Conservation (phyloP, 345 rosid genomes). For the Carallia brachiata region DNA sequence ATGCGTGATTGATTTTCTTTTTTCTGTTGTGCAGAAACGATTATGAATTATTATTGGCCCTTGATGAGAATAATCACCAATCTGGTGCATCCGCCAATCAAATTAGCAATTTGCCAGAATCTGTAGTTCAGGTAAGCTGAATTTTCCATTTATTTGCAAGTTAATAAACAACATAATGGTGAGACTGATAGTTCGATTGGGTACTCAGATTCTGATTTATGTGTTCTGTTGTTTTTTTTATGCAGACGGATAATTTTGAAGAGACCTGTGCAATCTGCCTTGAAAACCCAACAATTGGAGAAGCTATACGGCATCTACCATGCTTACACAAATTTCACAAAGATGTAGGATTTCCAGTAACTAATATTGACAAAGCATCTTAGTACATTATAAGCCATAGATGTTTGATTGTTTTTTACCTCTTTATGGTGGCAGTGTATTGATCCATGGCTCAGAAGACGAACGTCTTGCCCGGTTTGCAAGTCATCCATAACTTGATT, state of each 20-base stretch:
- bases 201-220: background rate
- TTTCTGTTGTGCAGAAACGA: slow-evolving; percentile 58
- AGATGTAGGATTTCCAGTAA: slow-evolving; percentile 44
- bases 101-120: slow-evolving; percentile 77
- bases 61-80: slow-evolving; percentile 66
- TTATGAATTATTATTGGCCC: slow-evolving; percentile 87
- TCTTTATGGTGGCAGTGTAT: slow-evolving; percentile 65
- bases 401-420: slow-evolving; percentile 4
- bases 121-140: slow-evolving; percentile 42
- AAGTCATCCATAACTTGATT: slow-evolving; percentile 65
- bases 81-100: slow-evolving; percentile 61
- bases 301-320: slow-evolving; percentile 86
- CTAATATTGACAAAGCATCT: slow-evolving; percentile 4
- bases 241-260: slow-evolving; percentile 57
- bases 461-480: slow-evolving; percentile 83
- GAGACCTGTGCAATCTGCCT: slow-evolving; percentile 86
- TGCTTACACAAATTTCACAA: slow-evolving; percentile 98
- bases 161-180: background rate
- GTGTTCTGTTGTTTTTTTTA: background rate
- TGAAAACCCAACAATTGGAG: slow-evolving; percentile 73
- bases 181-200: background rate
- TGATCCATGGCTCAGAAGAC: slow-evolving; percentile 89
- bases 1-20: background rate
- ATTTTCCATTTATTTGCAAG: background rate
- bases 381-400: slow-evolving; percentile 1